phyloP scores from a whole-genome alignment of 176 grass and related monocot species.

The Olyra latifolia region DNA sequence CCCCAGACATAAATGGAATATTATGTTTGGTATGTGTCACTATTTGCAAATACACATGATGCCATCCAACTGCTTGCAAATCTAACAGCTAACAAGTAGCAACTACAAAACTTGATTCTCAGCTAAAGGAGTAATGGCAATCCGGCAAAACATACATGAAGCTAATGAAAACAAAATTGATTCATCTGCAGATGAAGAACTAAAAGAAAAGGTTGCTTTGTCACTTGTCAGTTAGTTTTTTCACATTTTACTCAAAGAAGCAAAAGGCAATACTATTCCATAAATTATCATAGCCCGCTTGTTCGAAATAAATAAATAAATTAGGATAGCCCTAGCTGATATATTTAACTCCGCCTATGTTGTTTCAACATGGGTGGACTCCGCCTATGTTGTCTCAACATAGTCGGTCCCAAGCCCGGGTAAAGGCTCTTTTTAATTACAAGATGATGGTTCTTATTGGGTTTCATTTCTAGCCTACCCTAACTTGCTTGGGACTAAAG shows the following conservation, averaged over 20 bases:
- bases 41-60: slow-evolving; percentile 22
- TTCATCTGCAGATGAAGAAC: background rate
- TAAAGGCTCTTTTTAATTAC: no score
- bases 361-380: no score
- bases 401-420: no score
- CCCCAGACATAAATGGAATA: background rate
- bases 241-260: background rate
- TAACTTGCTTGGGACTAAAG: no score
- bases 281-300: background rate
- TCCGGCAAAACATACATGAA: background rate
- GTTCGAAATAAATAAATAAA: no score
- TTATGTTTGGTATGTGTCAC: background rate
- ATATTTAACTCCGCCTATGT: no score
- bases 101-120: background rate
- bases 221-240: background rate
- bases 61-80: background rate
- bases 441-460: no score
- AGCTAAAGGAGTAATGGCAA: background rate
- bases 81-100: background rate
- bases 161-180: background rate
- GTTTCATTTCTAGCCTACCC: no score
- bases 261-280: background rate
- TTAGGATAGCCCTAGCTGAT: no score
- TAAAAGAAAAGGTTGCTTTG: background rate
- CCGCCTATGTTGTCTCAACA: no score